phyloP scores from a whole-genome alignment of 208 protist genomes.

The Leishmania turanica region DNA sequence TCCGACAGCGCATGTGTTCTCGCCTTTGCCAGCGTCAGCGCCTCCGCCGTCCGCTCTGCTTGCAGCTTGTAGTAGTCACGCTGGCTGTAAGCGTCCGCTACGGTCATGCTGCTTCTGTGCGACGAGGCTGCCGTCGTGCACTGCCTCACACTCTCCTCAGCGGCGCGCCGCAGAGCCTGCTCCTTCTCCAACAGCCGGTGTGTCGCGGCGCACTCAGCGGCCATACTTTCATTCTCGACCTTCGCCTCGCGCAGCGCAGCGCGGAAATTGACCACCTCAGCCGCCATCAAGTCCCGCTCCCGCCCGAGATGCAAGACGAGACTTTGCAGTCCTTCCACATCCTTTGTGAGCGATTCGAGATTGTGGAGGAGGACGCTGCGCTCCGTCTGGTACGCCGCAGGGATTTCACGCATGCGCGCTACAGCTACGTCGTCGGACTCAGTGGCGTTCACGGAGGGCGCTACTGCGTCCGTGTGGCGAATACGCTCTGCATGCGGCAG shows the following conservation, averaged over 20 bases:
- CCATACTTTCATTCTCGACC: constrained; percentile 19
- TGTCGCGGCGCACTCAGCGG: constrained; percentile 23
- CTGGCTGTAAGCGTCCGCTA: constrained; percentile 43
- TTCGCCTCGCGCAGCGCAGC: constrained; percentile 30
- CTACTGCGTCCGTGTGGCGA: constrained; percentile 1
- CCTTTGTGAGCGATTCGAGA: constrained; percentile 43
- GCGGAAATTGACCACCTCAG: constrained; percentile 49
- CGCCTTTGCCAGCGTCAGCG: constrained; percentile 22
- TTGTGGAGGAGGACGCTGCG: constrained; percentile 47
- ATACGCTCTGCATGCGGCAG: constrained; percentile 10
- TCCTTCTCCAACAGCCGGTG: constrained; percentile 39
- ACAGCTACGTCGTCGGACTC: neutral
- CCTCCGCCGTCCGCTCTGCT: constrained; percentile 35
- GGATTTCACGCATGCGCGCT: constrained; percentile 12
- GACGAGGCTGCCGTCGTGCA: neutral
- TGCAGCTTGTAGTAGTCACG: constrained; percentile 76
- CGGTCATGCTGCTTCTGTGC: neutral
- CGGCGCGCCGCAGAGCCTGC: constrained; percentile 17
- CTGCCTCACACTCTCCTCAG: constrained; percentile 14
- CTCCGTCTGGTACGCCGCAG: constrained; percentile 44
- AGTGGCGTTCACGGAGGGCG: neutral
- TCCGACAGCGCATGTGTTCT: constrained; percentile 31
- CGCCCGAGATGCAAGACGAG: constrained; percentile 34
- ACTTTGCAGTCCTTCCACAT: constrained; percentile 42
- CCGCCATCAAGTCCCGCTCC: constrained; percentile 39